Percentiles rank a stretch among this genome's conserved stretches.
Conservation (phyloP, 2,329 filamentous ascomycete species). For the Alternaria tenuissima region DNA sequence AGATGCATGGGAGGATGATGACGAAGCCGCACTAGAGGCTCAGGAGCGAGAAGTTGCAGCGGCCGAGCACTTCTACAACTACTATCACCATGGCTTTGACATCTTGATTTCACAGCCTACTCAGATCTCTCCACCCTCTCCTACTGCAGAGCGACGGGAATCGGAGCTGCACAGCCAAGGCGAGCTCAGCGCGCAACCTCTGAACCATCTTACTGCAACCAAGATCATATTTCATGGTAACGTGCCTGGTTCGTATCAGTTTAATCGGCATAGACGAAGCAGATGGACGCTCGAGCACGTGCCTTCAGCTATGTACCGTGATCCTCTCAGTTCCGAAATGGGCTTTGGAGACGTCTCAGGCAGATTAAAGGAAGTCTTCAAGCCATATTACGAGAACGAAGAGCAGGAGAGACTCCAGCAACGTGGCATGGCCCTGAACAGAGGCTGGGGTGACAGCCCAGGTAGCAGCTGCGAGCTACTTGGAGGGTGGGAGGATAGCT, state of each 20-base stretch:
- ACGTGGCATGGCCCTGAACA: conserved; percentile 81
- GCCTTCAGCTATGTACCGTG: conserved; percentile 52
- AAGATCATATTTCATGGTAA: conserved; percentile 96
- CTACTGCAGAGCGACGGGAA: conserved; percentile 64
- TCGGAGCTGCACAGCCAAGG: conserved; percentile 34
- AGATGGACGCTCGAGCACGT: conserved; percentile 77
- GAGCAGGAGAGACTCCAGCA: conserved; percentile 63
- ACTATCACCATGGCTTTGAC: conserved; percentile 95
- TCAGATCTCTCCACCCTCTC: conserved; percentile 54
- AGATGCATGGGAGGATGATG: conserved; percentile 58
- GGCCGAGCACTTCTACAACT: conserved; percentile 88
- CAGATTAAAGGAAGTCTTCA: conserved; percentile 74
- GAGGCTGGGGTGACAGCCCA: conserved; percentile 90
- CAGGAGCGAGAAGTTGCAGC: conserved; percentile 68
- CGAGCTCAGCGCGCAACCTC: conserved; percentile 41
- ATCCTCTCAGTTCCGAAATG: conserved; percentile 75
- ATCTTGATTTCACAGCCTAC: conserved; percentile 84
- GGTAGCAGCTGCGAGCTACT: conserved; percentile 80
- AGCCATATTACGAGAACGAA: conserved; percentile 66
- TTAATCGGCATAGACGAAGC: conserved; percentile 90
- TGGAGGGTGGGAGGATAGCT: conserved; percentile 73
- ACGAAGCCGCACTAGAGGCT: conserved; percentile 60
- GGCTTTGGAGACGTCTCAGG: conserved; percentile 66
- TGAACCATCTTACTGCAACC: conserved; percentile 79
- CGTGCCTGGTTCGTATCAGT: conserved; percentile 93